A percentile compares a stretch with the other conserved stretches of the same genome.
phyloP scores from a whole-genome alignment of 2,329 filamentous ascomycete genomes.

The Arthroderma sp. region DNA sequence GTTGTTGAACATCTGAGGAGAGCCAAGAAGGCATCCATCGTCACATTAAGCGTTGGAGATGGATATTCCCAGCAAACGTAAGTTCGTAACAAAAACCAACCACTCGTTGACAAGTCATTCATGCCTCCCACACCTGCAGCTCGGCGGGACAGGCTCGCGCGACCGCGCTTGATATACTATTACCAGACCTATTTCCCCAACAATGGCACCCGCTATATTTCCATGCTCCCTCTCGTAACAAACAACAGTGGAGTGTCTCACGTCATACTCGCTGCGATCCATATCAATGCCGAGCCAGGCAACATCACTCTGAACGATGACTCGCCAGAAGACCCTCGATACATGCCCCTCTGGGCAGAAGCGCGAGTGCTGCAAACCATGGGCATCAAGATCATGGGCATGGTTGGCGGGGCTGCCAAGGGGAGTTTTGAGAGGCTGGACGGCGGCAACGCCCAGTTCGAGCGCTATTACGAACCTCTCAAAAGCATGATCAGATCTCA shows the following conservation, averaged over 20 bases:
- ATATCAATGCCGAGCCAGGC: constrained; percentile 57
- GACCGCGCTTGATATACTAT: constrained; percentile 37
- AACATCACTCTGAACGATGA: constrained; percentile 71
- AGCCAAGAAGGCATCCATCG: too few species aligned
- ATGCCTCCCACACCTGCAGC: constrained; percentile 27
- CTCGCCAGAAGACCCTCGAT: constrained; percentile 52
- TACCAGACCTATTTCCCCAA: constrained; percentile 51
- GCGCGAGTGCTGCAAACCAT: constrained; percentile 55
- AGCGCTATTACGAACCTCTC: constrained; percentile 59
- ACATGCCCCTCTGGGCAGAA: constrained; percentile 65
- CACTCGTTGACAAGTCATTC: neutral
- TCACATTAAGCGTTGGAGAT: too few species aligned
- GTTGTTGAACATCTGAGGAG: too few species aligned
- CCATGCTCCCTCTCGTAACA: constrained; percentile 47
- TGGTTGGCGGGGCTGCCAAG: constrained; percentile 74
- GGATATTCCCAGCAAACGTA: too few species aligned
- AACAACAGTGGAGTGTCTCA: constrained; percentile 57
- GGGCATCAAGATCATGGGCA: constrained; percentile 68
- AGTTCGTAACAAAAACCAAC: too few species aligned
- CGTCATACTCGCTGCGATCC: constrained; percentile 74
- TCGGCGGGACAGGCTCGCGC: constrained; percentile 10
- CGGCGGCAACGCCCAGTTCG: constrained; percentile 48
- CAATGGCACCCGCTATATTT: constrained; percentile 41
- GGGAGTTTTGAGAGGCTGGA: constrained; percentile 56
- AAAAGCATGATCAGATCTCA: constrained; percentile 49